Conservation (phyloP, 805 yeast genomes). For the Candida dajiaensis region DNA sequence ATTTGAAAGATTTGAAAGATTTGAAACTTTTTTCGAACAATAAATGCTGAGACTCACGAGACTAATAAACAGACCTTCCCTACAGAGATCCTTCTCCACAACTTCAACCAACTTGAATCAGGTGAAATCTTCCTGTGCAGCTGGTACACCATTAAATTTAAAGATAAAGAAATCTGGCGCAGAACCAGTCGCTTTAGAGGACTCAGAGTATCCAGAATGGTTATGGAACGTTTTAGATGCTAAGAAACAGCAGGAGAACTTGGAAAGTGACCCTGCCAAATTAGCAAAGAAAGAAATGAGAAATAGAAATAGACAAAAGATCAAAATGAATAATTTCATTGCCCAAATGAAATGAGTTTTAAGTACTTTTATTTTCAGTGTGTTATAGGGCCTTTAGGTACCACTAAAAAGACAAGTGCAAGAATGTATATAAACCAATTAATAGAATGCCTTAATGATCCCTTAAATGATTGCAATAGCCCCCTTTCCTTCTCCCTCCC, state of each 20-base stretch:
- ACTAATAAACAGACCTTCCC: background rate
- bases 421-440: background rate
- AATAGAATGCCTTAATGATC: background rate
- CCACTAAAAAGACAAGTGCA: background rate
- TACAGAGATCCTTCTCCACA: slow-evolving; percentile 3
- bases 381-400: background rate
- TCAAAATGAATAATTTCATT: slow-evolving; percentile 76
- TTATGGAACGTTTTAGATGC: slow-evolving; percentile 80
- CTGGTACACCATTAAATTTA: slow-evolving; percentile 69
- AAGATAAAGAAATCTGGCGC: slow-evolving; percentile 75
- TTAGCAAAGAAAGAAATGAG: slow-evolving; percentile 68
- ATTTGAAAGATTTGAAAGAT: too few species aligned
- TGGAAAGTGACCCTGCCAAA: slow-evolving; percentile 56
- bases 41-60: background rate
- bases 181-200: slow-evolving; percentile 84
- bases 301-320: slow-evolving; percentile 57
- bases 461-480: too few species aligned
- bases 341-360: slow-evolving; percentile 31
- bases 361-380: too few species aligned
- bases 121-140: slow-evolving; percentile 46
- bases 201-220: slow-evolving; percentile 91
- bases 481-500: too few species aligned
- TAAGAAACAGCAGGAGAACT: slow-evolving; percentile 48
- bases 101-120: slow-evolving; percentile 1
- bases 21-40: too few species aligned